phyloP scores from a whole-genome alignment of 176 grass and related monocot genomes.

The Calamus simplicifolius region DNA sequence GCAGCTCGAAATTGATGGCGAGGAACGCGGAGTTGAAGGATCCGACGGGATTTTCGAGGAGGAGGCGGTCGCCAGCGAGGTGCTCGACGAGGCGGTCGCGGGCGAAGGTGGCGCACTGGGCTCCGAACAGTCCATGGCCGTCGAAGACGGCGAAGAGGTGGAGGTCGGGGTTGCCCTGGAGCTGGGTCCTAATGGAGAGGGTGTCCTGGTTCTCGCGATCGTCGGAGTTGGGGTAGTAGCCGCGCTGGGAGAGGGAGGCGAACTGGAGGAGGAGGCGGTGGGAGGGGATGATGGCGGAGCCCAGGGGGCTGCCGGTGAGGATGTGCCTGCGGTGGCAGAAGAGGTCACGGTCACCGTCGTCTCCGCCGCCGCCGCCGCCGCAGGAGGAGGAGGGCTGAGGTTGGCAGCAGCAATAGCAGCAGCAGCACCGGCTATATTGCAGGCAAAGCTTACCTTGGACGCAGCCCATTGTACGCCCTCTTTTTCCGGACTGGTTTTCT shows the following conservation, averaged over 20 bases:
- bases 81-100: constrained; percentile 47
- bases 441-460: constrained; percentile 71
- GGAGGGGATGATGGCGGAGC: constrained; percentile 36
- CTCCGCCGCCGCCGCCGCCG: no score
- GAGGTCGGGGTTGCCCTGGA: constrained; percentile 54
- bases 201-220: constrained; percentile 75
- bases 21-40: constrained; percentile 48
- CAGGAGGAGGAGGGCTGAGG: no score
- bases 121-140: constrained; percentile 64
- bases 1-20: constrained; percentile 59
- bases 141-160: constrained; percentile 95
- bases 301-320: constrained; percentile 8
- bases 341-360: not conserved
- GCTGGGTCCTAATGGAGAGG: constrained; percentile 40
- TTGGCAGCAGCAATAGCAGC: not conserved
- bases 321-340: constrained; percentile 5
- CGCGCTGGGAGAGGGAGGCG: constrained; percentile 52
- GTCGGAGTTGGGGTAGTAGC: constrained; percentile 73
- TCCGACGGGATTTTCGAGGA: constrained; percentile 36
- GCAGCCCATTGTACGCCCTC: constrained; percentile 40
- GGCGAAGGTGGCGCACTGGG: constrained; percentile 59
- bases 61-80: constrained; percentile 17
- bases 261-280: constrained; percentile 47
- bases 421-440: not conserved
- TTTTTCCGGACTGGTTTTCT: no score